phyloP scores from a whole-genome alignment of 2,329 filamentous ascomycete species.

The Hypomyces rosellus region DNA sequence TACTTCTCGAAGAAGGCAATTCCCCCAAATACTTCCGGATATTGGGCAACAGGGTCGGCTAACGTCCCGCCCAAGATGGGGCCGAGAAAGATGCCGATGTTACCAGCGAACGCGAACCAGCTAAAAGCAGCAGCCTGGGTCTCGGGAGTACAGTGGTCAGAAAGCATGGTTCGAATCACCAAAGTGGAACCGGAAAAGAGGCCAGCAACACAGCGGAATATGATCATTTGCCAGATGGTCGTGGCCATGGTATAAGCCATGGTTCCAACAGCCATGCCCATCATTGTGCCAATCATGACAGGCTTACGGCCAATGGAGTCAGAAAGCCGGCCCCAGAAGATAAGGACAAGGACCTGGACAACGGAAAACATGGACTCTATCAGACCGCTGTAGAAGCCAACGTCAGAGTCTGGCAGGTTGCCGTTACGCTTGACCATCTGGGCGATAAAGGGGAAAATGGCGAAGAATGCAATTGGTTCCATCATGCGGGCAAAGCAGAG shows the following conservation, averaged over 20 bases:
- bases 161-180: conserved; percentile 70
- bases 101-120: conserved; percentile 69
- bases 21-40: conserved; percentile 46
- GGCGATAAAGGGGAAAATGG: conserved; percentile 74
- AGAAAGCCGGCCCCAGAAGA: conserved; percentile 57
- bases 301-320: conserved; percentile 69
- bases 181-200: conserved; percentile 69
- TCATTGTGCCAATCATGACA: conserved; percentile 59
- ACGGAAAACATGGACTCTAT: conserved; percentile 70
- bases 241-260: conserved; percentile 62
- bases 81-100: conserved; percentile 67
- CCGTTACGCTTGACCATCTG: conserved; percentile 68
- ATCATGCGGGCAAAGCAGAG: conserved; percentile 68
- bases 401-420: conserved; percentile 53
- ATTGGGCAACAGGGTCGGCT: conserved; percentile 60
- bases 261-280: conserved; percentile 55
- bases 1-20: conserved; percentile 41
- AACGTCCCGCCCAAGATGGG: conserved; percentile 64
- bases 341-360: conserved; percentile 72
- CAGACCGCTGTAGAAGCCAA: conserved; percentile 73
- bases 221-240: conserved; percentile 66
- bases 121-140: conserved; percentile 70
- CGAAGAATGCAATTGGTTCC: conserved; percentile 78
- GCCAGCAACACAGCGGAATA: conserved; percentile 65
- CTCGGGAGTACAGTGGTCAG: conserved; percentile 61